Conservation (phyloP, 257 asterid species). For the Scutellaria galericulata region DNA sequence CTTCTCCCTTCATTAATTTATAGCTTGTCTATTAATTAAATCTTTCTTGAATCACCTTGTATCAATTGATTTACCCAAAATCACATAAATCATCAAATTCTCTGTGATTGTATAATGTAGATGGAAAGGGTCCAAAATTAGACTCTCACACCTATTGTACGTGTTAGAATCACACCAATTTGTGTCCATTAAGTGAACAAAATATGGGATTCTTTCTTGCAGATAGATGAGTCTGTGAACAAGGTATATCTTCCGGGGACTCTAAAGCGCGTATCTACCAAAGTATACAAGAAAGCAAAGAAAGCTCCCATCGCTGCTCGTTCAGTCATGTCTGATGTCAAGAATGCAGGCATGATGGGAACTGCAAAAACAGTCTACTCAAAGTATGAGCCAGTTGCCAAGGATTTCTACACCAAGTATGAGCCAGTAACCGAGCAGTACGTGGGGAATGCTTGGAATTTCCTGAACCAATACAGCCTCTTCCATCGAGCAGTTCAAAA, state of each 20-base stretch:
- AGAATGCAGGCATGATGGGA: constrained; percentile 68
- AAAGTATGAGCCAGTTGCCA: constrained; percentile 79
- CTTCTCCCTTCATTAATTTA: constrained; percentile 4
- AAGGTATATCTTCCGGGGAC: constrained; percentile 66
- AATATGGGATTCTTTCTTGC: neutral
- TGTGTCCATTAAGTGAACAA: neutral
- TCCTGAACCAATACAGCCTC: constrained; percentile 65
- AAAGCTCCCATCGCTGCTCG: constrained; percentile 73
- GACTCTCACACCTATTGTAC: neutral
- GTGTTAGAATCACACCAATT: too few relatives aligned
- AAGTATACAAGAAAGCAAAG: constrained; percentile 56
- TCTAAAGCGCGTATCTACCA: constrained; percentile 54
- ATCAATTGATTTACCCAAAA: neutral
- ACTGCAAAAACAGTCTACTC: constrained; percentile 64
- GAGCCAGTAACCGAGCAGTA: constrained; percentile 83
- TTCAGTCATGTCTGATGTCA: constrained; percentile 64
- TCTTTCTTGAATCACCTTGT: neutral
- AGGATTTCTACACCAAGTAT: constrained; percentile 70
- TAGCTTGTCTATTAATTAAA: neutral
- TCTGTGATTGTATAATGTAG: neutral
- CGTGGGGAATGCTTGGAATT: constrained; percentile 58
- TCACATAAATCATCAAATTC: neutral
- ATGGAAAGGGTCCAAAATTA: neutral
- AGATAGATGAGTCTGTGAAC: constrained; percentile 76
- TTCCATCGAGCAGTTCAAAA: constrained; percentile 69